A percentile compares a stretch with the other conserved stretches of the same genome.
phyloP scores from a whole-genome alignment of 2,329 filamentous ascomycete species.

The Alternaria infectoria region DNA sequence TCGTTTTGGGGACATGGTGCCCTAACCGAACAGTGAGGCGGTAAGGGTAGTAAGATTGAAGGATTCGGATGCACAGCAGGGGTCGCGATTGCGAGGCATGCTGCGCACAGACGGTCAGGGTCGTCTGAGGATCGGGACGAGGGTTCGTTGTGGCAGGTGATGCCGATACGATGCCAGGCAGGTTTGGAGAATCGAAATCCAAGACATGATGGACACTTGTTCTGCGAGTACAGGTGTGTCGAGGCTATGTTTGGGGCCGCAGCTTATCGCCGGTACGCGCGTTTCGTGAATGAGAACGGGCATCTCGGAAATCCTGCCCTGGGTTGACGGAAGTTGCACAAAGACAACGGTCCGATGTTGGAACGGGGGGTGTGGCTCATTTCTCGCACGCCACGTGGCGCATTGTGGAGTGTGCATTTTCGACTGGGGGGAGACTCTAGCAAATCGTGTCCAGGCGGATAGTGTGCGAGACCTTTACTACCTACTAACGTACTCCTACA shows the following conservation, averaged over 20 bases:
- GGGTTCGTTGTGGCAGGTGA: slow-evolving; percentile 3
- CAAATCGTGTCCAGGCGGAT: too few relatives aligned
- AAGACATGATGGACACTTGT: not conserved
- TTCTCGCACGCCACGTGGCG: too few relatives aligned
- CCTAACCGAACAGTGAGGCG: slow-evolving; percentile 6
- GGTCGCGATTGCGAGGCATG: slow-evolving; percentile 3
- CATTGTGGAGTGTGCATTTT: too few relatives aligned
- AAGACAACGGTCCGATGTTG: not conserved
- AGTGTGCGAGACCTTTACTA: too few relatives aligned
- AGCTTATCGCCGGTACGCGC: not conserved
- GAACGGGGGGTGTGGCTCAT: not conserved
- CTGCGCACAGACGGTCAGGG: slow-evolving; percentile 4
- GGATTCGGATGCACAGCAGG: slow-evolving; percentile 6
- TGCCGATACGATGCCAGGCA: slow-evolving; percentile 4
- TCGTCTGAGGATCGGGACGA: slow-evolving; percentile 5
- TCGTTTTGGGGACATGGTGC: slow-evolving; percentile 4
- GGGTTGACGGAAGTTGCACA: not conserved
- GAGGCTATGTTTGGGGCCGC: not conserved
- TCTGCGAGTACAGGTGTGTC: not conserved
- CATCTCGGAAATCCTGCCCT: slow-evolving; percentile 5
- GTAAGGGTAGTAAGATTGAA: slow-evolving; percentile 12
- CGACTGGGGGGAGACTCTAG: too few relatives aligned
- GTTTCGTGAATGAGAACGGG: not conserved
- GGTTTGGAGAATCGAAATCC: not conserved
- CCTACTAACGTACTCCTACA: too few relatives aligned